These are phyloP conservation scores for Lecanosticta acicola DNA, from an alignment of 2,329 filamentous ascomycete species.

Conservation along the genomic window DNA sequence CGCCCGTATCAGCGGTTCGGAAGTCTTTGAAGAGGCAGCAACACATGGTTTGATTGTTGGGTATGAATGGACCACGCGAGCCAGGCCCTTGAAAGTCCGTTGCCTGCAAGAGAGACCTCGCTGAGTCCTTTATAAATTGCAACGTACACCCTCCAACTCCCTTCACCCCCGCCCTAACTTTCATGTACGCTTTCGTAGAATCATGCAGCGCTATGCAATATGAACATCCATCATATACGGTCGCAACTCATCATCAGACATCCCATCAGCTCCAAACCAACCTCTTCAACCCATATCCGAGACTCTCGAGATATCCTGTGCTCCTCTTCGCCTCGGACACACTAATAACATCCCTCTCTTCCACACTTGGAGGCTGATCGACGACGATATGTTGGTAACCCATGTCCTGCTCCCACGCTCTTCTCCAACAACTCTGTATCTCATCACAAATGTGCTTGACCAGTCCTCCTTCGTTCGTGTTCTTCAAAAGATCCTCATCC, in stretches of 20 bases:
- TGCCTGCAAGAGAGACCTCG: too few relatives aligned
- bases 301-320: conserved; percentile 77
- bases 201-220: too few relatives aligned
- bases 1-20: too few relatives aligned
- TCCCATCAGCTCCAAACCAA: conserved; percentile 68
- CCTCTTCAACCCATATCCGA: conserved; percentile 88
- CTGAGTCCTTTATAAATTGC: too few relatives aligned
- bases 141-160: too few relatives aligned
- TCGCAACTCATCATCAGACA: background rate
- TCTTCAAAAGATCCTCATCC: conserved; percentile 26
- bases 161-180: too few relatives aligned
- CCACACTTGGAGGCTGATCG: conserved; percentile 34
- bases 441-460: conserved; percentile 66
- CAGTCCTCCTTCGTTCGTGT: conserved; percentile 47
- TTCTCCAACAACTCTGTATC: conserved; percentile 60
- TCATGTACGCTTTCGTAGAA: too few relatives aligned
- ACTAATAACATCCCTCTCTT: conserved; percentile 69
- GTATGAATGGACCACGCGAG: too few relatives aligned
- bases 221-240: too few relatives aligned
- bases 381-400: conserved; percentile 21
- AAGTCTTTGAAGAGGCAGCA: background rate
- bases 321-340: conserved; percentile 78
- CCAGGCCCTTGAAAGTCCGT: too few relatives aligned
- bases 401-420: conserved; percentile 38
- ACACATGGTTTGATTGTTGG: too few relatives aligned